Evolutionary conservation across 1,139 yeast genomes (phyloP).

Genomic region (Geotrichum reessii): DNA sequence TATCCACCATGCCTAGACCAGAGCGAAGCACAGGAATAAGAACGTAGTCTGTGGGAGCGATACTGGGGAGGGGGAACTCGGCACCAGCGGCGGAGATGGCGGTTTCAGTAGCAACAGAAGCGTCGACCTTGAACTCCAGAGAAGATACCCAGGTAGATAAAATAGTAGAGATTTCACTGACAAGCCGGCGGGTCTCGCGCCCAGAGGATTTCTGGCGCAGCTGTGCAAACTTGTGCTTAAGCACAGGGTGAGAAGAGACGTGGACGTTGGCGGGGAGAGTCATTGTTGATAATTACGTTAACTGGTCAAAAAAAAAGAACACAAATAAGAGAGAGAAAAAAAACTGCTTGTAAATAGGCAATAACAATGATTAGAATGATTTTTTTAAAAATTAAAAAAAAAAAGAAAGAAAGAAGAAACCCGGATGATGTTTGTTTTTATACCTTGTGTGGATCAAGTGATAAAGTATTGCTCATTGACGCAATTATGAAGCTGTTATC

Average conservation of each 20-base stretch:
- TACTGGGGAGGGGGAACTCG: conserved; percentile 18
- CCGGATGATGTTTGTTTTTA: no score
- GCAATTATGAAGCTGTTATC: no score
- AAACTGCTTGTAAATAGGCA: no score
- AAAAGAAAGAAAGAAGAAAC: no score
- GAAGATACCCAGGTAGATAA: conserved; percentile 33
- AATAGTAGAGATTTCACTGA: conserved; percentile 29
- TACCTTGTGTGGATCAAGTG: no score
- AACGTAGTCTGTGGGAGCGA: conserved; percentile 27
- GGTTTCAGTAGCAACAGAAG: not conserved
- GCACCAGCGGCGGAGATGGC: conserved; percentile 27
- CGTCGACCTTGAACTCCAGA: conserved; percentile 18
- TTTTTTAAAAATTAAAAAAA: no score
- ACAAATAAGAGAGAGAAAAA: no score
- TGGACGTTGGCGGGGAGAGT: conserved; percentile 24
- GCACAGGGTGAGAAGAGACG: conserved; percentile 31
- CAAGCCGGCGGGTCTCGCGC: conserved; percentile 27
- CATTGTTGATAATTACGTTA: no score
- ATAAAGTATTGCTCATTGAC: no score
- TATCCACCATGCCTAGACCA: conserved; percentile 34
- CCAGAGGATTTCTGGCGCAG: conserved; percentile 27
- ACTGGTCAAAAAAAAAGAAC: no score
- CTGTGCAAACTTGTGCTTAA: conserved; percentile 30
- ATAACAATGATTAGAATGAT: no score
- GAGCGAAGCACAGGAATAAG: conserved; percentile 35